These are phyloP conservation scores for Lipomyces orientalis DNA, from an alignment of 805 yeast genomes.

Conservation along the genomic window DNA sequence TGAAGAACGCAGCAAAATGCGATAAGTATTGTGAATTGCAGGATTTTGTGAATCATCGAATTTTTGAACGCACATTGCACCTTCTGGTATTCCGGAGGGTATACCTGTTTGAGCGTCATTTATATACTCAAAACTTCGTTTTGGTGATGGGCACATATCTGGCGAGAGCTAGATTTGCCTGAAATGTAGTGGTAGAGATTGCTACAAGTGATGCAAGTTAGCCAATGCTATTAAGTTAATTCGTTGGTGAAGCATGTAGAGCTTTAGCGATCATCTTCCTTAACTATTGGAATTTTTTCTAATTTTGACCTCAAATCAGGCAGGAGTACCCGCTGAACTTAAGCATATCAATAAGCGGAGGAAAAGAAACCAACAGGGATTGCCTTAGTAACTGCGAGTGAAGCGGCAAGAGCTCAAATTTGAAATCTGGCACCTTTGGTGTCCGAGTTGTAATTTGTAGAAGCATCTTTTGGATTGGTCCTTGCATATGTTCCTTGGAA, in stretches of 20 bases:
- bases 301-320: conserved; percentile 52
- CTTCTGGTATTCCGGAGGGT: conserved; percentile 50
- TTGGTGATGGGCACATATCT: conserved; percentile 19
- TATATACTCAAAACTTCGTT: conserved; percentile 45
- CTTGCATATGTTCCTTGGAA: conserved; percentile 50
- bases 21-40: conserved; percentile 52
- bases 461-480: conserved; percentile 45
- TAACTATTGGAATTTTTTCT: conserved; percentile 23
- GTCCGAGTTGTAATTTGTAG: conserved; percentile 52
- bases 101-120: conserved; percentile 53
- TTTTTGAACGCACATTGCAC: conserved; percentile 57
- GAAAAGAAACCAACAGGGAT: conserved; percentile 55
- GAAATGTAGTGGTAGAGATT: conserved; percentile 32
- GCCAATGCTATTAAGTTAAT: no score
- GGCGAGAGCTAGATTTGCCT: conserved; percentile 42
- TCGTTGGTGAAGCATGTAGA: conserved; percentile 25
- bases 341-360: conserved; percentile 56
- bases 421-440: conserved; percentile 49
- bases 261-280: conserved; percentile 1
- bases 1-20: conserved; percentile 56
- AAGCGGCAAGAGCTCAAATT: conserved; percentile 51
- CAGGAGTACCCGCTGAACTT: conserved; percentile 56
- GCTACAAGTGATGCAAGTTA: conserved; percentile 10
- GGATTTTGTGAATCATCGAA: conserved; percentile 53
- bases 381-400: conserved; percentile 55